These are phyloP conservation scores for Thielaviopsis euricoi DNA, from an alignment of 2,329 filamentous ascomycete genomes.

Conservation along the genomic window DNA sequence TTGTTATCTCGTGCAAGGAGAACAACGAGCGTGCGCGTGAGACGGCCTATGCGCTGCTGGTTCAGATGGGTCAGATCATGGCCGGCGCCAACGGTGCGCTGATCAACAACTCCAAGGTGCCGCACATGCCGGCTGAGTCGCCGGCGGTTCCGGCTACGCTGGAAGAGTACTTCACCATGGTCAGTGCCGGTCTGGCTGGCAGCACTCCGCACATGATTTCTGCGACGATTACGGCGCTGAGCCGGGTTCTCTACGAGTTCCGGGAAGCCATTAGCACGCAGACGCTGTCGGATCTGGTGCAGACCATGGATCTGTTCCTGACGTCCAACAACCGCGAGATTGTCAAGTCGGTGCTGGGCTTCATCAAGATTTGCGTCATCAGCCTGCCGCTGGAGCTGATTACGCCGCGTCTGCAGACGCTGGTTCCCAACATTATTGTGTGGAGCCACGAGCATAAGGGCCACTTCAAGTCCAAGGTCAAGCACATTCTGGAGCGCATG, in stretches of 20 bases:
- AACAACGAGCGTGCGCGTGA: constrained; percentile 89
- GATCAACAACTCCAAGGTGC: constrained; percentile 74
- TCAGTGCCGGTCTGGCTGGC: constrained; percentile 84
- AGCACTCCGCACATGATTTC: constrained; percentile 94
- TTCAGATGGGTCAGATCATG: constrained; percentile 77
- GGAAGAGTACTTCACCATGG: constrained; percentile 97
- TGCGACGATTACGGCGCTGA: constrained; percentile 87
- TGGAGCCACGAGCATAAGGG: constrained; percentile 99
- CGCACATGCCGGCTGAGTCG: constrained; percentile 71
- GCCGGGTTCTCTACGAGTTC: constrained; percentile 87
- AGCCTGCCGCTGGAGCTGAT: constrained; percentile 67
- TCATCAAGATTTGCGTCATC: constrained; percentile 91
- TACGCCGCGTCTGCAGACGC: constrained; percentile 54
- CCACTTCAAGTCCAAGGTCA: constrained; percentile 91
- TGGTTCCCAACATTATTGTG: constrained; percentile 81
- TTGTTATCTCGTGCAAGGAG: constrained; percentile 93
- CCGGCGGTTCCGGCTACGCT: constrained; percentile 63
- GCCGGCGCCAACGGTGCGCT: constrained; percentile 44
- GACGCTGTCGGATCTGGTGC: constrained; percentile 68
- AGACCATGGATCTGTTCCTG: constrained; percentile 91
- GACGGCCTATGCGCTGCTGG: constrained; percentile 75
- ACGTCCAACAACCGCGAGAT: constrained; percentile 96
- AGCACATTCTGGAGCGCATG: constrained; percentile 92
- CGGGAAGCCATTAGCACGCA: constrained; percentile 49
- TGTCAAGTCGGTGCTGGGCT: constrained; percentile 83